Evolutionary conservation across 768 basidiomycete species (phyloP).

Genomic region (Suillus decipiens): DNA sequence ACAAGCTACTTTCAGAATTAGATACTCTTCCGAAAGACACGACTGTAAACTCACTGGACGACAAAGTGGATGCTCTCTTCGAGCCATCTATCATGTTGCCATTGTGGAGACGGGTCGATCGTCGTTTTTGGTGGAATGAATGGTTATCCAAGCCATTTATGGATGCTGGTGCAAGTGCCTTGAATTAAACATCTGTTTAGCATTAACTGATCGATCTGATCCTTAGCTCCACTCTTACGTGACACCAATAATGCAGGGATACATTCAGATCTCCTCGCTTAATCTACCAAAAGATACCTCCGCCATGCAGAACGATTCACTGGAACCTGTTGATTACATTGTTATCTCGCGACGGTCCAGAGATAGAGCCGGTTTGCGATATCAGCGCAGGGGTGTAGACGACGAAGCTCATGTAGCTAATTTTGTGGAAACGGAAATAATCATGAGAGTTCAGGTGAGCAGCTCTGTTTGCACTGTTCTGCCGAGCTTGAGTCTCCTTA

Average conservation of each 20-base stretch:
- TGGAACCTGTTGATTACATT: conserved; percentile 66
- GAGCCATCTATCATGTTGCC: conserved; percentile 82
- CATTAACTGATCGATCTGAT: neutral
- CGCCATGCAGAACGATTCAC: conserved; percentile 37
- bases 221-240: conserved; percentile 78
- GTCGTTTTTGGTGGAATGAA: conserved; percentile 97
- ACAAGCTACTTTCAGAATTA: conserved; percentile 60
- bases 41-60: conserved; percentile 27
- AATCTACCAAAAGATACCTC: conserved; percentile 47
- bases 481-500: conserved; percentile 28
- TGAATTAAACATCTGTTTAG: conserved; percentile 5
- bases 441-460: conserved; percentile 77
- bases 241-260: conserved; percentile 92
- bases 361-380: conserved; percentile 89
- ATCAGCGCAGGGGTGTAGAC: conserved; percentile 93
- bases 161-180: conserved; percentile 73
- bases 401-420: conserved; percentile 93
- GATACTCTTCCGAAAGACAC: conserved; percentile 46
- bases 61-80: conserved; percentile 51
- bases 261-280: conserved; percentile 78
- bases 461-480: neutral
- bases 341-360: conserved; percentile 85
- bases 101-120: conserved; percentile 88
- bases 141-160: conserved; percentile 82
- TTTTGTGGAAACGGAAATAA: conserved; percentile 93